A percentile compares a stretch with the other conserved stretches of the same genome.
Conservation (phyloP, 495 filamentous ascomycete species). For the Podospora sp. region DNA sequence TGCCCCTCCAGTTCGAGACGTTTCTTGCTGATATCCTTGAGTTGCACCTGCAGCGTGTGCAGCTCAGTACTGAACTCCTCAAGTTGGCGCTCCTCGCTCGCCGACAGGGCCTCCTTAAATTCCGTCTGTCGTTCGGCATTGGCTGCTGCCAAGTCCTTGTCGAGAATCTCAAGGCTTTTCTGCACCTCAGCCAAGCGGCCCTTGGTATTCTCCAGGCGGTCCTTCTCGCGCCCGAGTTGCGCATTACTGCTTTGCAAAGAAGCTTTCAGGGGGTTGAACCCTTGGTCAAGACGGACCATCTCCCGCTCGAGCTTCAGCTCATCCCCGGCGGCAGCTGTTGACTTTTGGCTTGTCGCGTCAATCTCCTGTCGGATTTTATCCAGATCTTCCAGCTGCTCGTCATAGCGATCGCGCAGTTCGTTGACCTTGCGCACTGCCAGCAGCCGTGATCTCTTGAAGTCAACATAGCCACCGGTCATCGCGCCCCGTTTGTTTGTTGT, state of each 20-base stretch:
- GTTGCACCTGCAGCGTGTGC: constrained; percentile 71
- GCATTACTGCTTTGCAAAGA: constrained; percentile 72
- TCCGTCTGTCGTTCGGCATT: constrained; percentile 78
- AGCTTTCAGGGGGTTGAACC: constrained; percentile 75
- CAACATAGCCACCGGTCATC: constrained; percentile 89
- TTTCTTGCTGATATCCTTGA: constrained; percentile 70
- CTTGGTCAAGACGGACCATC: constrained; percentile 74
- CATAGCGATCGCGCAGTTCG: constrained; percentile 73
- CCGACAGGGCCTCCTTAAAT: constrained; percentile 88
- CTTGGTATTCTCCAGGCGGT: constrained; percentile 71
- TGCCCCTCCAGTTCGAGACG: constrained; percentile 78
- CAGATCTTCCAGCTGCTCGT: constrained; percentile 57
- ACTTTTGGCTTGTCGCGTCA: constrained; percentile 78
- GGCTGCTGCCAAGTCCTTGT: constrained; percentile 71
- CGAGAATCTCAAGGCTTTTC: constrained; percentile 70
- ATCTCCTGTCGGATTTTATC: constrained; percentile 56
- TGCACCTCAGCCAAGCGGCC: constrained; percentile 73
- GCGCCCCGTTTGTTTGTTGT: constrained; percentile 91
- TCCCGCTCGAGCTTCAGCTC: constrained; percentile 82
- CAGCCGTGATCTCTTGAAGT: constrained; percentile 77
- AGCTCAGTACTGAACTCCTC: constrained; percentile 68
- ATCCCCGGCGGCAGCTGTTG: constrained; percentile 78
- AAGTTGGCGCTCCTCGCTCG: constrained; percentile 78
- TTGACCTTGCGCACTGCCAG: constrained; percentile 78
- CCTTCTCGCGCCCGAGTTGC: constrained; percentile 71